Evolutionary conservation across 2,329 filamentous ascomycete species (phyloP), one percentile per base, ranked within the genome.

Genomic region (Pseudocercospora eumusae): DNA sequence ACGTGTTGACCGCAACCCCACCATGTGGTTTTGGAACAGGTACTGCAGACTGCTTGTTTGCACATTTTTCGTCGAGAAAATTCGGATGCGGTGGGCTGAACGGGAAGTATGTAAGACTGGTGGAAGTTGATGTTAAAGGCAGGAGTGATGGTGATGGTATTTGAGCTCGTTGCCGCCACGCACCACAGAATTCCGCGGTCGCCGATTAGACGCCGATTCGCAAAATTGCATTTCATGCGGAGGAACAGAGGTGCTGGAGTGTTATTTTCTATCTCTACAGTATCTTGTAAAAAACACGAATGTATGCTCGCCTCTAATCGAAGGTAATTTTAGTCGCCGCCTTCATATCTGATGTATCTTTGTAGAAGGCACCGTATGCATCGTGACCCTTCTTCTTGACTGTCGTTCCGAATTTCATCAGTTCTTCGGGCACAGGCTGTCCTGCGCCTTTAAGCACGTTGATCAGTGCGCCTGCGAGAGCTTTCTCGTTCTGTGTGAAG

Each of bases 311-410:
- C 33, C 47, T 28, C 52, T 54, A 75, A 63, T 96, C 92, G 80
- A 97, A 97, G 52, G 87, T 93, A 75, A 97, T 96, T 83, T 96
- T 97, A 61, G 89, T 95, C 27, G 91, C 88, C 77, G 90, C 88
- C 79, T 93, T 89, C 75, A 85, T 91, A 76, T 88, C 88, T 70
- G 91, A 90, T 8, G 91, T 87, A 70, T 97, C 92, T 79, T 95
- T 96, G 83, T 90, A 96, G 76, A 98, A 98, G 31, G 92, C 92
- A 61, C 95, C 95, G 74, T 98, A 99, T 53, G 91, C 90, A 73
- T 92, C 90, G 79, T 99, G 95, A 54, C 88, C 86, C 92, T 98
- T 98, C 86, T 96, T 97, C 86, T 98, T 99, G 57, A 99, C 95
- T 0, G 93, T 98, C 21, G 92, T 96, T 71, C 95, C 95, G 70